These are phyloP conservation scores for Populus simonii DNA, from an alignment of 345 rosid genomes.

Conservation along the genomic window DNA sequence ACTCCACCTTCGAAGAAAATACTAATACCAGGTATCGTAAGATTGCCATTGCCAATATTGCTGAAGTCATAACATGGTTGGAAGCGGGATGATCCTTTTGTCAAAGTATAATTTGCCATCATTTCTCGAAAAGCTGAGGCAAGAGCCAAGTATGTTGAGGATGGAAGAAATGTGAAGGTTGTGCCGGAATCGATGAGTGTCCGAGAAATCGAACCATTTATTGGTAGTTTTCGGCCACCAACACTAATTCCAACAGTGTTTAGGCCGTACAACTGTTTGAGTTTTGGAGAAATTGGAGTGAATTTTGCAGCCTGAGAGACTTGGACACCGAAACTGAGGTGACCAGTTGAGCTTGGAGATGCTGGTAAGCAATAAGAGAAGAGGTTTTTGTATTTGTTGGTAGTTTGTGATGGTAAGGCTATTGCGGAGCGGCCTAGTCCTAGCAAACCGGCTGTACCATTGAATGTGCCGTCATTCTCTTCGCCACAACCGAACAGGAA, in stretches of 20 bases:
- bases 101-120: slow-evolving; percentile 8
- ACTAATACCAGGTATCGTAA: background rate
- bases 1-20: background rate
- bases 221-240: background rate
- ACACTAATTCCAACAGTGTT: background rate
- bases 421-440: background rate
- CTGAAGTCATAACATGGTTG: no score
- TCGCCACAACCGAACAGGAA: background rate
- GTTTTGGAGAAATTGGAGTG: background rate
- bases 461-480: background rate
- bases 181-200: slow-evolving; percentile 33
- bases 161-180: slow-evolving; percentile 19
- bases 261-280: background rate
- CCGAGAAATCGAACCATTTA: background rate
- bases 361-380: background rate
- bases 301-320: background rate
- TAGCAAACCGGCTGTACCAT: background rate
- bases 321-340: background rate
- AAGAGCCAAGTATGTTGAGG: background rate
- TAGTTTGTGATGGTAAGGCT: background rate
- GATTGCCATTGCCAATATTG: background rate
- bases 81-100: no score
- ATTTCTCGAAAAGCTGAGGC: background rate
- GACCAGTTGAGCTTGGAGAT: background rate
- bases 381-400: background rate